These are phyloP conservation scores for Acanthamoeba lenticulata DNA, from an alignment of 208 protist genomes.

Conservation along the genomic window DNA sequence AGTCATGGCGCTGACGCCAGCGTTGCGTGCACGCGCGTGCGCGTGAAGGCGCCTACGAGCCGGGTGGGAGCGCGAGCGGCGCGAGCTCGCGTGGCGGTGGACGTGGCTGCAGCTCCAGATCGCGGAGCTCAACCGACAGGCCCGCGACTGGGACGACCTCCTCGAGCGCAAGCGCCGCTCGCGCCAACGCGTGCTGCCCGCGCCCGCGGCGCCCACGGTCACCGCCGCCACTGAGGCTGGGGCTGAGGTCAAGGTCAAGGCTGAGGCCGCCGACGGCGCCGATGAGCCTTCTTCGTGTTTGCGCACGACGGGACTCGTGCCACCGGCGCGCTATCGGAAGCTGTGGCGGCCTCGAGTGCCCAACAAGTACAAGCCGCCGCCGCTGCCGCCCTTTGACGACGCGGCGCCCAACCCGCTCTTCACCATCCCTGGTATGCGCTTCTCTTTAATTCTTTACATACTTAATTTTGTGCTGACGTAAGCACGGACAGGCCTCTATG, in stretches of 20 bases:
- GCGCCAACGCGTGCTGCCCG: not conserved
- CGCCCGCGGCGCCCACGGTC: not conserved
- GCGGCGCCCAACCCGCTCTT: not conserved
- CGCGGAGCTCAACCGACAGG: not conserved
- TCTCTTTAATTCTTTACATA: not conserved
- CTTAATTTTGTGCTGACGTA: not conserved
- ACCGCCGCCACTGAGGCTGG: not conserved
- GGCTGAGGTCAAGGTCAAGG: no score
- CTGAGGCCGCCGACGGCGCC: not conserved
- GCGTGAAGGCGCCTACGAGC: not conserved
- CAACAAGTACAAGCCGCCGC: not conserved
- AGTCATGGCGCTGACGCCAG: no score
- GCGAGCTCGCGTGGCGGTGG: conserved; percentile 4
- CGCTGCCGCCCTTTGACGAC: not conserved
- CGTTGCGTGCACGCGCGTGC: no score
- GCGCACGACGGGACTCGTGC: not conserved
- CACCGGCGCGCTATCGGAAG: not conserved
- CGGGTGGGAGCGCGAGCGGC: not conserved
- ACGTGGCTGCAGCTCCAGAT: conserved; percentile 42
- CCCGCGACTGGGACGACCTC: not conserved
- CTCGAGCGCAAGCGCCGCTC: not conserved
- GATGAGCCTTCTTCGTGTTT: not conserved
- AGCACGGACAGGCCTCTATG: conserved; percentile 17
- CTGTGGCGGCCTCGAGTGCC: not conserved
- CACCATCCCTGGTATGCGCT: not conserved